These are phyloP conservation scores for Venturia nashicola DNA, from an alignment of 2,329 filamentous ascomycete genomes.

Conservation along the genomic window DNA sequence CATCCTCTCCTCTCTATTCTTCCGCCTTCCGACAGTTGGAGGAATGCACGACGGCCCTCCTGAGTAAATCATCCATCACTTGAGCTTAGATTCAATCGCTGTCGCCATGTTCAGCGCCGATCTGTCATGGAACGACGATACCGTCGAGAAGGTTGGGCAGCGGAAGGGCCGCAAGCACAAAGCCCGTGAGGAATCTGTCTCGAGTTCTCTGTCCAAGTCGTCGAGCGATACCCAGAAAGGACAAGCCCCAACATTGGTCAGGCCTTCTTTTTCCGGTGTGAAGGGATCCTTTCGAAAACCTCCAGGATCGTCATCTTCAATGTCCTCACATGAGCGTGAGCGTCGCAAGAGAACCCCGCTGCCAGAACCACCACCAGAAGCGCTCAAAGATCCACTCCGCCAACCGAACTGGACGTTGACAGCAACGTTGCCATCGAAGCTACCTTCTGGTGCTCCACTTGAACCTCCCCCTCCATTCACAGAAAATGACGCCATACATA, in stretches of 20 bases:
- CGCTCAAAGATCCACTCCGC: constrained; percentile 17
- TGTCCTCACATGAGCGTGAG: not conserved
- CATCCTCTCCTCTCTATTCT: not conserved
- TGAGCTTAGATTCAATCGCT: not conserved
- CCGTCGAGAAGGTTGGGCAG: constrained; percentile 25
- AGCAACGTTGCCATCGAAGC: constrained; percentile 17
- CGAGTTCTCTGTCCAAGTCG: not conserved
- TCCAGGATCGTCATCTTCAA: not conserved
- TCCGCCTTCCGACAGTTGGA: not conserved
- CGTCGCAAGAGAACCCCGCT: constrained; percentile 10
- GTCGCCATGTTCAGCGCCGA: constrained; percentile 26
- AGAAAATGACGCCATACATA: not conserved
- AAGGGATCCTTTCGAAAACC: constrained; percentile 14
- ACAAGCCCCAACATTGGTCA: not conserved
- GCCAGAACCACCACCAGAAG: constrained; percentile 11
- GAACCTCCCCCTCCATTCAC: constrained; percentile 12
- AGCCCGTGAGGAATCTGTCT: constrained; percentile 5
- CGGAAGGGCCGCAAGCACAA: constrained; percentile 20
- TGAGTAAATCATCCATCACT: too few relatives aligned
- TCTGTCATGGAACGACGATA: constrained; percentile 23
- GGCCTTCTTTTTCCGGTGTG: constrained; percentile 2
- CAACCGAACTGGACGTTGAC: constrained; percentile 22
- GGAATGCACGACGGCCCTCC: not conserved
- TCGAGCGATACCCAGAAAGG: not conserved
- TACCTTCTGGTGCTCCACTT: constrained; percentile 22